Percentiles rank a stretch among this genome's conserved stretches.
phyloP scores from a whole-genome alignment of 1,139 yeast genomes.

The Geotrichum macrosporum region DNA sequence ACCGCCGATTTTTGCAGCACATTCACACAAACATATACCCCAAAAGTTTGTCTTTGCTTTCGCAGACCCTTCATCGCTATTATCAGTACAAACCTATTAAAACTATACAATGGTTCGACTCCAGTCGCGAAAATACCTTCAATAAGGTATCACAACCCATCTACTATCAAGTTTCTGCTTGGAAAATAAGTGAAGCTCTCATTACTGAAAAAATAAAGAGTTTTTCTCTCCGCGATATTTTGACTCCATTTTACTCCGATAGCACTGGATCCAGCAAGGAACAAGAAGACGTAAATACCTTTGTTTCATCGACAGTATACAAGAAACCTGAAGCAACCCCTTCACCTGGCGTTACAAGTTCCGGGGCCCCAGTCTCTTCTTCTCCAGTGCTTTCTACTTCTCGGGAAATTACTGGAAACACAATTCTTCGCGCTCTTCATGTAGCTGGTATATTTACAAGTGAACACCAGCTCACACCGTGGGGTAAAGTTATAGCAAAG shows the following conservation, averaged over 20 bases:
- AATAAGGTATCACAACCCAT: conserved; percentile 28
- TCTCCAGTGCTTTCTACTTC: conserved; percentile 7
- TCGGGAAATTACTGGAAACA: conserved; percentile 38
- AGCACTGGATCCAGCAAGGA: conserved; percentile 3
- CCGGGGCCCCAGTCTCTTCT: conserved; percentile 2
- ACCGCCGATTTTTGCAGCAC: conserved; percentile 51
- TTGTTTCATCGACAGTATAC: conserved; percentile 15
- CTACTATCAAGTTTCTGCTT: conserved; percentile 24
- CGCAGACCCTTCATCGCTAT: conserved; percentile 75
- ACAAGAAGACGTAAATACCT: conserved; percentile 9
- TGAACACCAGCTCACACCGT: conserved; percentile 44
- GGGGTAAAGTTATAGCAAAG: conserved; percentile 53
- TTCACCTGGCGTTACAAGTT: conserved; percentile 3
- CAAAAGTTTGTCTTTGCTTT: conserved; percentile 60
- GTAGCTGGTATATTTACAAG: conserved; percentile 53
- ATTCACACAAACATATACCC: conserved; percentile 50
- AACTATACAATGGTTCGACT: conserved; percentile 49
- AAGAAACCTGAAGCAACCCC: conserved; percentile 12
- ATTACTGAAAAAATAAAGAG: conserved; percentile 15
- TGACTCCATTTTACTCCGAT: conserved; percentile 13
- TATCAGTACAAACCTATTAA: conserved; percentile 69
- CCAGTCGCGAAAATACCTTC: conserved; percentile 29
- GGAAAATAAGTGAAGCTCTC: conserved; percentile 24
- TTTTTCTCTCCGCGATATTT: conserved; percentile 9
- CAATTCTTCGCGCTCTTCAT: conserved; percentile 54